Evolutionary conservation across 257 asterid genomes (phyloP).

Genomic region (Capsicum pubescens): DNA sequence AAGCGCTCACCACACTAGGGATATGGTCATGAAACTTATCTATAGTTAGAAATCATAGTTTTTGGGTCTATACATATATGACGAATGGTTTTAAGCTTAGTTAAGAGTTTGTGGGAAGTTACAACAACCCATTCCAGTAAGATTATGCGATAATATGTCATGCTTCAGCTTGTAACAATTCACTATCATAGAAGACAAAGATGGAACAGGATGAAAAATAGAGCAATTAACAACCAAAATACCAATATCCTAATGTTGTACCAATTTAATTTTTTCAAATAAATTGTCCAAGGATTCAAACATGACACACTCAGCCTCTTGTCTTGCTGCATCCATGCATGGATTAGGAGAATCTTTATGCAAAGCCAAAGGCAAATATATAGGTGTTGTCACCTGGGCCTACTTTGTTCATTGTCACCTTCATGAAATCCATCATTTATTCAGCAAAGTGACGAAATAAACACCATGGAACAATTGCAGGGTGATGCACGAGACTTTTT

Average conservation of each 20-base stretch:
- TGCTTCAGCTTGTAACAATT: slow-evolving; percentile 45
- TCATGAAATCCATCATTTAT: slow-evolving; percentile 21
- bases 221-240: slow-evolving; percentile 55
- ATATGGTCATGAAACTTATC: too few relatives aligned
- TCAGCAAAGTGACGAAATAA: background rate
- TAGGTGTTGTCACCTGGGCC: slow-evolving; percentile 55
- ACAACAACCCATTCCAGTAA: slow-evolving; percentile 55
- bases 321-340: slow-evolving; percentile 44
- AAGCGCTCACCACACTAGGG: too few relatives aligned
- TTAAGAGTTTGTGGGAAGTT: too few relatives aligned
- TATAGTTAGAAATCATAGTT: too few relatives aligned
- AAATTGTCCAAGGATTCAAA: slow-evolving; percentile 48
- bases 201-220: slow-evolving; percentile 51
- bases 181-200: slow-evolving; percentile 52
- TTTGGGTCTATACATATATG: too few relatives aligned
- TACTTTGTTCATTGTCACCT: slow-evolving; percentile 45
- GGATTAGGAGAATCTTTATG: slow-evolving; percentile 42
- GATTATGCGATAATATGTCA: slow-evolving; percentile 42
- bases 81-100: too few relatives aligned
- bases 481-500: too few relatives aligned
- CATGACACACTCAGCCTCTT: slow-evolving; percentile 51
- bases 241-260: slow-evolving; percentile 46
- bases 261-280: slow-evolving; percentile 35
- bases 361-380: slow-evolving; percentile 42
- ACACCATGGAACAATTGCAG: too few relatives aligned